A percentile compares a stretch with the other conserved stretches of the same genome.
Conservation (phyloP, 441 rosid genomes). For the Croton laevigatus region DNA sequence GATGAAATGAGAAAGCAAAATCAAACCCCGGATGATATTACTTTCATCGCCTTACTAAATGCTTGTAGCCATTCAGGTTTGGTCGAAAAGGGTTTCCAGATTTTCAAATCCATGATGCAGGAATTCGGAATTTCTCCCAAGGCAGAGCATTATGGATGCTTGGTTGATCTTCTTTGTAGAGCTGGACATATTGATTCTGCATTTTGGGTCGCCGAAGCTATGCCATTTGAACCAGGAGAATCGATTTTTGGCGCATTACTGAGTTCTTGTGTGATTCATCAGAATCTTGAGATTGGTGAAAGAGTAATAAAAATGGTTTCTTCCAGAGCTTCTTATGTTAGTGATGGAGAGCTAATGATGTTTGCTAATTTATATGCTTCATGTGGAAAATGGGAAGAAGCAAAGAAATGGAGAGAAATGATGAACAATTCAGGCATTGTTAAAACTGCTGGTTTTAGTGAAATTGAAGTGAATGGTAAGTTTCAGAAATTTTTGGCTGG, state of each 20-base stretch:
- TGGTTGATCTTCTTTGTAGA: slow-evolving; percentile 29
- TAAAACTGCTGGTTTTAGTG: slow-evolving; percentile 28
- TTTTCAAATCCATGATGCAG: slow-evolving; percentile 31
- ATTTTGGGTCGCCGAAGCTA: slow-evolving; percentile 20
- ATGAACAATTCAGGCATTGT: slow-evolving; percentile 27
- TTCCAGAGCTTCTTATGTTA: slow-evolving; percentile 9
- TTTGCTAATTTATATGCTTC: slow-evolving; percentile 29
- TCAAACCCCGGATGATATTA: slow-evolving; percentile 21
- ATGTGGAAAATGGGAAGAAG: slow-evolving; percentile 30
- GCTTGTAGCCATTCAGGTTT: slow-evolving; percentile 37
- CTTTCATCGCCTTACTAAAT: slow-evolving; percentile 28
- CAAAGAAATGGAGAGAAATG: slow-evolving; percentile 30
- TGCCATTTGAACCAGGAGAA: slow-evolving; percentile 32
- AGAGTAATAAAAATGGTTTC: slow-evolving; percentile 19
- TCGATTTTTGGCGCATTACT: slow-evolving; percentile 31
- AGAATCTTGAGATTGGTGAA: slow-evolving; percentile 23
- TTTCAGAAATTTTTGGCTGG: slow-evolving; percentile 29
- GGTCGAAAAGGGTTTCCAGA: slow-evolving; percentile 27
- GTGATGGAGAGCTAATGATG: slow-evolving; percentile 35
- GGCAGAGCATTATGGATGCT: slow-evolving; percentile 34
- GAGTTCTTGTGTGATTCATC: slow-evolving; percentile 31
- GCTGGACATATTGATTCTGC: slow-evolving; percentile 20
- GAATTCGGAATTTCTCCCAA: slow-evolving; percentile 28
- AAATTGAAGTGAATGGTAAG: slow-evolving; percentile 23
- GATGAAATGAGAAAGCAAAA: slow-evolving; percentile 8